Evolutionary conservation across 805 yeast species (phyloP).

Genomic region (Ogataea corticis): DNA sequence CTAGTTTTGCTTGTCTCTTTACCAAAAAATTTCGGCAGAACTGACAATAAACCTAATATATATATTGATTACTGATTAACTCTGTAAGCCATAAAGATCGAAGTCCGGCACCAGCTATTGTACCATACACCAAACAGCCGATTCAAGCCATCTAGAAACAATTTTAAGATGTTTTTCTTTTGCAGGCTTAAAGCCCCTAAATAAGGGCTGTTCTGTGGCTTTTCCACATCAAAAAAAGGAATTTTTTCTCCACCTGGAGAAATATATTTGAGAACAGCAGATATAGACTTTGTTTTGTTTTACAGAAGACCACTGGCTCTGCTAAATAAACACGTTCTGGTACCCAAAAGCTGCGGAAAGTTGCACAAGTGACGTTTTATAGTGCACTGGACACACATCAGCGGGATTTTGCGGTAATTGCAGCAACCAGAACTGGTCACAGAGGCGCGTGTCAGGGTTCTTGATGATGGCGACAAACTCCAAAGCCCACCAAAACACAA

Average conservation of each 20-base stretch:
- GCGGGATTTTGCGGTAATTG: neutral
- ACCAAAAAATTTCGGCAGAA: neutral
- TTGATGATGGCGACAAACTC: conserved; percentile 4
- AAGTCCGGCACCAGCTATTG: no score
- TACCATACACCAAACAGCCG: no score
- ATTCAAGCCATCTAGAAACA: no score
- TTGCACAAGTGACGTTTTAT: neutral
- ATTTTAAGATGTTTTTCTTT: no score
- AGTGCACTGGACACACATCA: neutral
- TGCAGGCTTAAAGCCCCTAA: no score
- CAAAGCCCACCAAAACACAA: conserved; percentile 1
- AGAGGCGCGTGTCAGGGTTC: conserved; percentile 3
- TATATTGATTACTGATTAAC: no score
- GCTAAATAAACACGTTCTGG: neutral
- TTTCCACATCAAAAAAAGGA: no score
- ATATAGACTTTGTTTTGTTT: neutral
- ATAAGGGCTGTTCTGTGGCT: no score
- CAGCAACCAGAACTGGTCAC: neutral
- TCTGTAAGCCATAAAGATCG: no score
- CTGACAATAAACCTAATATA: no score
- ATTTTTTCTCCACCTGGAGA: no score
- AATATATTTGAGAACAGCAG: no score
- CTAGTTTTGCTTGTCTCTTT: neutral
- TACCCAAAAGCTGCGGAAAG: neutral
- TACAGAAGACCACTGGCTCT: neutral